These are phyloP conservation scores for Clitopilus passeckerianus DNA, from an alignment of 768 basidiomycete genomes.

Conservation along the genomic window DNA sequence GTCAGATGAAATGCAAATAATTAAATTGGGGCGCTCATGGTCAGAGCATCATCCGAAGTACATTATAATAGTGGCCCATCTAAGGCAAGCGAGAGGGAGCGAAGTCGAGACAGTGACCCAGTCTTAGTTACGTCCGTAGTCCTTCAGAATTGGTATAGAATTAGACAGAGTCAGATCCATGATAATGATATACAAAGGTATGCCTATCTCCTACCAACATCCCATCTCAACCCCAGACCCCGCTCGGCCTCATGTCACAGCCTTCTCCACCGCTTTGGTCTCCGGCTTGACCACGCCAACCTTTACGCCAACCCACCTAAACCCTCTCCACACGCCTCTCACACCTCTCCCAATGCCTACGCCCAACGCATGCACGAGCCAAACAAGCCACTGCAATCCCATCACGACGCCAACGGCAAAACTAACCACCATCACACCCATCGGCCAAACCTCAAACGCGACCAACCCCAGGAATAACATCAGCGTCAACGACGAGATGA, in stretches of 20 bases:
- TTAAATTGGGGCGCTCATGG: too few relatives aligned
- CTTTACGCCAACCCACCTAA: not conserved
- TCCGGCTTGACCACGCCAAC: not conserved
- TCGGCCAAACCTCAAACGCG: constrained; percentile 61
- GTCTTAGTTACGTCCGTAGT: too few relatives aligned
- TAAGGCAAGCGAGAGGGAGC: too few relatives aligned
- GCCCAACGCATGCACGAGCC: constrained; percentile 29
- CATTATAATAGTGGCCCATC: too few relatives aligned
- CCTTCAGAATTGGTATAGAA: too few relatives aligned
- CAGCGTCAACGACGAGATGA: constrained; percentile 49
- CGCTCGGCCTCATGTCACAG: not conserved
- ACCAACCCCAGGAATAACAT: constrained; percentile 57
- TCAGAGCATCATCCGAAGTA: too few relatives aligned
- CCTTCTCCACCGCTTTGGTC: not conserved
- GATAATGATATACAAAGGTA: too few relatives aligned
- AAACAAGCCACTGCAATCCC: constrained; percentile 64
- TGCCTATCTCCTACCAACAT: not conserved
- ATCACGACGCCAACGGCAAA: constrained; percentile 54
- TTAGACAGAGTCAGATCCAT: too few relatives aligned
- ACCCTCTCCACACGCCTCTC: not conserved
- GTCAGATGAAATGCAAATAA: too few relatives aligned
- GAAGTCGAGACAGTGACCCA: too few relatives aligned
- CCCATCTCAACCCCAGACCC: not conserved
- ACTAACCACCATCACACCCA: constrained; percentile 54
- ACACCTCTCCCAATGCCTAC: not conserved